These are phyloP conservation scores for Bryoglossum gracile DNA, from an alignment of 495 filamentous ascomycete genomes.

Conservation along the genomic window DNA sequence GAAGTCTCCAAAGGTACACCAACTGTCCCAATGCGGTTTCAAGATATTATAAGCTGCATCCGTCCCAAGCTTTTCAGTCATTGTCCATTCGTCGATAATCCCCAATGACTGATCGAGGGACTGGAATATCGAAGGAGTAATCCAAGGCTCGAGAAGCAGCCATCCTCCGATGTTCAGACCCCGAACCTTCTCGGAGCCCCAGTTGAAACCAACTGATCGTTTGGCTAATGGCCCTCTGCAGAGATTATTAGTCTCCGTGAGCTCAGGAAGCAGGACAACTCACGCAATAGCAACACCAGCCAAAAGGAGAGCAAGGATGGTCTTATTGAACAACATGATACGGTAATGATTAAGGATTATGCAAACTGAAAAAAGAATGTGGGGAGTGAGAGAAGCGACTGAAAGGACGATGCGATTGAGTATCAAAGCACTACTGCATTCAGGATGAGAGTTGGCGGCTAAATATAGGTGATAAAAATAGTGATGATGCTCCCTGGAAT, in stretches of 20 bases:
- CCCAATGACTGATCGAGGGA: slow-evolving; percentile 31
- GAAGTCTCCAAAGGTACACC: slow-evolving; percentile 62
- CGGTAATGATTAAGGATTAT: background rate
- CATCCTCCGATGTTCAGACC: slow-evolving; percentile 75
- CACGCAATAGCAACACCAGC: background rate
- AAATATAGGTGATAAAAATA: background rate
- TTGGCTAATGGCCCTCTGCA: background rate
- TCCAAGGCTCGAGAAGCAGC: slow-evolving; percentile 63
- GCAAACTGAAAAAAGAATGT: background rate
- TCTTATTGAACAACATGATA: background rate
- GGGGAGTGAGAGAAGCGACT: background rate
- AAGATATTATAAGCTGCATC: slow-evolving; percentile 25
- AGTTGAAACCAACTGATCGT: slow-evolving; percentile 9
- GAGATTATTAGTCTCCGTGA: no score
- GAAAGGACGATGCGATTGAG: background rate
- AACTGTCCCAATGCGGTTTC: slow-evolving; percentile 50
- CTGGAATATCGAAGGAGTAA: slow-evolving; percentile 58
- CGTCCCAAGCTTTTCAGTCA: slow-evolving; percentile 43
- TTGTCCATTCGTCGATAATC: slow-evolving; percentile 56
- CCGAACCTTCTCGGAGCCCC: slow-evolving; percentile 34
- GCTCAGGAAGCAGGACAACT: no score
- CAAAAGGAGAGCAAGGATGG: background rate
- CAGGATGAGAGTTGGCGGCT: background rate
- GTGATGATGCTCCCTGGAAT: background rate
- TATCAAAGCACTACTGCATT: background rate